A percentile compares a stretch with the other conserved stretches of the same genome.
phyloP scores from a whole-genome alignment of 768 basidiomycete genomes.

The Terana coerulea region DNA sequence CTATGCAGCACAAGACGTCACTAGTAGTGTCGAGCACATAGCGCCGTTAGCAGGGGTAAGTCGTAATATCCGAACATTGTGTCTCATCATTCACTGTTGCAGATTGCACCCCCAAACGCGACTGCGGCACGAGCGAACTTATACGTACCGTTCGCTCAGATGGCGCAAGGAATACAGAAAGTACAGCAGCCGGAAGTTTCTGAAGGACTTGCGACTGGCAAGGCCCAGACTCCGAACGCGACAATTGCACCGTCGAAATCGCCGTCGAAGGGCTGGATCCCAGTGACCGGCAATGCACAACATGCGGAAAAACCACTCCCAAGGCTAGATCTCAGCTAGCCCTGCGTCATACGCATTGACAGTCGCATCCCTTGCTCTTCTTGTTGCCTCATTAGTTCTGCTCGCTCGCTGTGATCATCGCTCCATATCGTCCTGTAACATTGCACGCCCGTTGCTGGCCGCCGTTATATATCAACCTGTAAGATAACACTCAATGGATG shows the following conservation, averaged over 20 bases:
- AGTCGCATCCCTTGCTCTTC: background rate
- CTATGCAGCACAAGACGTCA: conserved; percentile 59
- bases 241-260: conserved; percentile 16
- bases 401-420: background rate
- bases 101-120: conserved; percentile 27
- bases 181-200: background rate
- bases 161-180: conserved; percentile 7
- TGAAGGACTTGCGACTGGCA: too few relatives aligned
- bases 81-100: conserved; percentile 5
- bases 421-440: conserved; percentile 1
- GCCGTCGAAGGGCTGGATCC: conserved; percentile 18
- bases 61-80: conserved; percentile 9
- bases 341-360: background rate
- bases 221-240: conserved; percentile 14
- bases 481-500: background rate
- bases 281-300: conserved; percentile 9
- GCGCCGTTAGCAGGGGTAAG: conserved; percentile 47
- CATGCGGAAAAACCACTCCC: background rate
- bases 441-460: background rate
- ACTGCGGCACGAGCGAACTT: conserved; percentile 19
- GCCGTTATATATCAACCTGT: background rate
- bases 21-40: conserved; percentile 45
- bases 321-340: conserved; percentile 6
- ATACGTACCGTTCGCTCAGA: conserved; percentile 20
- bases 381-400: background rate